Conservation (phyloP, 176 grass and related monocot genomes). For the Eleusine indica region DNA sequence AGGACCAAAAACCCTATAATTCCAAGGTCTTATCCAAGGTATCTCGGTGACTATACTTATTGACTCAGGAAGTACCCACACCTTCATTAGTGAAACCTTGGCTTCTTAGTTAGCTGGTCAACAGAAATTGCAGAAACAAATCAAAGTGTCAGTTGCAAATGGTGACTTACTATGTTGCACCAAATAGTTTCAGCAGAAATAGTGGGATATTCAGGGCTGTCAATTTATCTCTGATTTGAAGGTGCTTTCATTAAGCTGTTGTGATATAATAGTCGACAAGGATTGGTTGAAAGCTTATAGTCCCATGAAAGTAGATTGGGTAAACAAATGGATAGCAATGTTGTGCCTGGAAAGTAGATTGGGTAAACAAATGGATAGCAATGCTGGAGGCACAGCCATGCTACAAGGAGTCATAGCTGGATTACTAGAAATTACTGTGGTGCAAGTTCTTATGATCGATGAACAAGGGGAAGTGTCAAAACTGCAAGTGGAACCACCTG, state of each 20-base stretch:
- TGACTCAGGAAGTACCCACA: neutral
- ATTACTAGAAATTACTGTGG: neutral
- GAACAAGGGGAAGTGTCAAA: neutral
- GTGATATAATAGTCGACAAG: neutral
- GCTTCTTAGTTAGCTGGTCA: neutral
- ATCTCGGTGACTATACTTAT: neutral
- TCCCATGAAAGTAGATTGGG: neutral
- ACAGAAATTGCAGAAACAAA: accelerated
- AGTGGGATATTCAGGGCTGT: neutral
- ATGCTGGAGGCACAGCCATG: neutral
- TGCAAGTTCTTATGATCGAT: neutral
- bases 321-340: neutral
- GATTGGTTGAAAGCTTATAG: neutral
- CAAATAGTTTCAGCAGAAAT: neutral
- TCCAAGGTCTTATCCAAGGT: neutral
- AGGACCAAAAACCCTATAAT: neutral
- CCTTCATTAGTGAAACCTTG: neutral
- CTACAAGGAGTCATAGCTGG: neutral
- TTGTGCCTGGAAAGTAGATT: no score
- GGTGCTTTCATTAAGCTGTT: neutral
- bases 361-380: neutral
- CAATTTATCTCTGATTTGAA: neutral
- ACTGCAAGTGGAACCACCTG: neutral
- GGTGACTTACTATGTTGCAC: neutral
- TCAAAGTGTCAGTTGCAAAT: neutral